Conservation (phyloP, 2,329 filamentous ascomycete genomes). For the Pseudogymnoascus sp. region DNA sequence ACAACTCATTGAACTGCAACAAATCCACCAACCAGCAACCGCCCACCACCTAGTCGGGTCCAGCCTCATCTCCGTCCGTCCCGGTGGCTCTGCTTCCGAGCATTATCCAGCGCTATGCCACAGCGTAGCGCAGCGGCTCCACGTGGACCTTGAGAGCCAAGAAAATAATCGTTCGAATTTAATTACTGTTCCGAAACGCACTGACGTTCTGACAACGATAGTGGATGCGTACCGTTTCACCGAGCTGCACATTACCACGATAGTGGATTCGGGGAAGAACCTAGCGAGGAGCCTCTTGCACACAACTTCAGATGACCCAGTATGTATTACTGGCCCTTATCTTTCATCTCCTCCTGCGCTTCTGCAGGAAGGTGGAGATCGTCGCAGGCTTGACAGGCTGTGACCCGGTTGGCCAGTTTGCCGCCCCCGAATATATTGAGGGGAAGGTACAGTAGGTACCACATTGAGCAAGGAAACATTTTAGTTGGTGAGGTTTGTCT, state of each 20-base stretch:
- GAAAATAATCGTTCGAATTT: not conserved
- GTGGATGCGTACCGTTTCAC: not conserved
- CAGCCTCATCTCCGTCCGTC: not conserved
- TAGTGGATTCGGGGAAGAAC: not conserved
- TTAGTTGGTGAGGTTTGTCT: not conserved
- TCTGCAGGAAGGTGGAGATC: not conserved
- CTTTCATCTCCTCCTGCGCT: not conserved
- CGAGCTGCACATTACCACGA: not conserved
- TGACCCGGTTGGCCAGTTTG: not conserved
- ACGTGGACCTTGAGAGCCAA: not conserved
- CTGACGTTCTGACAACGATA: not conserved
- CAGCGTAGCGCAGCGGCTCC: not conserved
- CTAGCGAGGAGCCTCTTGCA: not conserved
- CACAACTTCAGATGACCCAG: not conserved
- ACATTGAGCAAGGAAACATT: not conserved
- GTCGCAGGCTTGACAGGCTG: not conserved
- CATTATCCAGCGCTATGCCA: not conserved
- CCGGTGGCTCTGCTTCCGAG: not conserved
- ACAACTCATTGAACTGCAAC: not conserved
- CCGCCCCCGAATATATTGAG: not conserved
- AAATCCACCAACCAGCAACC: not conserved
- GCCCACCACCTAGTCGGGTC: not conserved
- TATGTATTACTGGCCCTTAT: not conserved
- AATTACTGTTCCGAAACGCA: not conserved
- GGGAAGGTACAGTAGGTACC: not conserved